These are phyloP conservation scores for Jaapia argillacea DNA, from an alignment of 768 basidiomycete genomes.

Conservation along the genomic window DNA sequence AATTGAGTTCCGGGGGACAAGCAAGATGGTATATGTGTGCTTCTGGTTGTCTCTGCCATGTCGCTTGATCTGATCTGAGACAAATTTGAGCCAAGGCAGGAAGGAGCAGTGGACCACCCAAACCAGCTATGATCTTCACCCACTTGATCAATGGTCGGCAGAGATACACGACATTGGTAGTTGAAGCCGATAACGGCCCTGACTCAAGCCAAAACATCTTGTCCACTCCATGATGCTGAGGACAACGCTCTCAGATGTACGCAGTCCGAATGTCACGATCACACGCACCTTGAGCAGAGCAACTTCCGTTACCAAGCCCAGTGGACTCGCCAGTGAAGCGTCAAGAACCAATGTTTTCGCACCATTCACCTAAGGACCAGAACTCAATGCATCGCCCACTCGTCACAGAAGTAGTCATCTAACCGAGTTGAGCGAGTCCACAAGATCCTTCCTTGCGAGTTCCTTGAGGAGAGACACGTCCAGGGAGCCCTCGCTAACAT, in stretches of 20 bases:
- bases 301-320: constrained; percentile 94
- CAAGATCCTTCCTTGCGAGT: constrained; percentile 66
- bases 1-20: constrained; percentile 82
- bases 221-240: constrained; percentile 96
- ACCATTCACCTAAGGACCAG: constrained; percentile 61
- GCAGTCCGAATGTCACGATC: background rate
- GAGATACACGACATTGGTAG: constrained; percentile 87
- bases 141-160: constrained; percentile 80
- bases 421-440: constrained; percentile 82
- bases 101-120: constrained; percentile 19
- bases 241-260: background rate
- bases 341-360: constrained; percentile 97
- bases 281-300: constrained; percentile 73
- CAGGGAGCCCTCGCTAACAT: constrained; percentile 29
- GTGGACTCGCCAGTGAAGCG: constrained; percentile 75
- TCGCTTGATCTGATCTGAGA: constrained; percentile 82
- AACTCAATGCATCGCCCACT: constrained; percentile 10
- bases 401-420: background rate
- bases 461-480: constrained; percentile 67
- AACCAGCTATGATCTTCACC: constrained; percentile 88
- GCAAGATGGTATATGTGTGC: constrained; percentile 77
- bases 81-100: constrained; percentile 16
- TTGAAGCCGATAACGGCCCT: constrained; percentile 73
- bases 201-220: constrained; percentile 99
- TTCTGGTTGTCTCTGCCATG: constrained; percentile 63